A percentile compares a stretch with the other conserved stretches of the same genome.
Conservation (phyloP, 345 rosid genomes). For the Gossypium arboreum region DNA sequence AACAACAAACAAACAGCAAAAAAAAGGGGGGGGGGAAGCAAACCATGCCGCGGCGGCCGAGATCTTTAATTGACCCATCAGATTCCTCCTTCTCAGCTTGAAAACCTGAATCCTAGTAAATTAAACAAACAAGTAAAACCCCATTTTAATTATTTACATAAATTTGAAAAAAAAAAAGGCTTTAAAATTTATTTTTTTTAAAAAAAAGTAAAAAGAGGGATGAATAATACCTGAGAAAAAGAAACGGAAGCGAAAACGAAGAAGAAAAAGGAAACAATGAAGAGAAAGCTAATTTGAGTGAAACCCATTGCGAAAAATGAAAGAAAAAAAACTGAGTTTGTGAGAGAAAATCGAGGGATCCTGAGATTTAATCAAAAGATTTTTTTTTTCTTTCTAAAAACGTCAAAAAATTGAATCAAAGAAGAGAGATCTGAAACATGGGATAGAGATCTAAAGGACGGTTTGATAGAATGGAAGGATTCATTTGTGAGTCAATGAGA, state of each 20-base stretch:
- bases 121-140: not conserved
- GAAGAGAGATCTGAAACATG: not conserved
- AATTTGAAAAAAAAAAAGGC: constrained; percentile 12
- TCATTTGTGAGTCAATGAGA: not conserved
- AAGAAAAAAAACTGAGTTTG: constrained; percentile 7
- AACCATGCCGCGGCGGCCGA: constrained; percentile 97
- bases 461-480: not conserved
- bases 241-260: constrained; percentile 32
- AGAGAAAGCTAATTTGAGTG: constrained; percentile 26
- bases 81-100: constrained; percentile 51
- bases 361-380: not conserved
- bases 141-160: not conserved
- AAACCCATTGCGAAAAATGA: constrained; percentile 32
- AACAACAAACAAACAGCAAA: not conserved
- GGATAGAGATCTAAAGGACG: not conserved
- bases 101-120: constrained; percentile 39
- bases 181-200: not conserved
- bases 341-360: not conserved
- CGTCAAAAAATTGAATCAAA: constrained; percentile 1
- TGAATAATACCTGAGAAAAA: constrained; percentile 42
- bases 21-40: not conserved
- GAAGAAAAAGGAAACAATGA: constrained; percentile 27
- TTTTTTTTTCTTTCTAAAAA: no score
- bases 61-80: constrained; percentile 44
- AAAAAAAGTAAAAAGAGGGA: not conserved